phyloP scores from a whole-genome alignment of 208 protist species.

The Porcisia deanei region DNA sequence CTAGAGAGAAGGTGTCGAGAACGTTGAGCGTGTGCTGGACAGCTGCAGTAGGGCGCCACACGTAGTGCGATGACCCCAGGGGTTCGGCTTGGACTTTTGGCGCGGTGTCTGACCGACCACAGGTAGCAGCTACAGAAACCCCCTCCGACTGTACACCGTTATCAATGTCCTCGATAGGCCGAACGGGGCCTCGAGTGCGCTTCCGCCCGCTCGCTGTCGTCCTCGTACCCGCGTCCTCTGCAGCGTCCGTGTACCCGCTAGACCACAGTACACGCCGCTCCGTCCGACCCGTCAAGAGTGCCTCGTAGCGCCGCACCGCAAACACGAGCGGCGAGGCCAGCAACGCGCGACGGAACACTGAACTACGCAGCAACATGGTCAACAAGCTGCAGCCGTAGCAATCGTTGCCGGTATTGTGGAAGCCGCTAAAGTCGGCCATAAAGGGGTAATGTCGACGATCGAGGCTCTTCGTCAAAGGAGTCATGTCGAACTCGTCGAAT shows the following conservation, averaged over 20 bases:
- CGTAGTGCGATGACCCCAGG: neutral
- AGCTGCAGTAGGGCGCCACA: neutral
- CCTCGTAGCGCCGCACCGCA: conserved; percentile 26
- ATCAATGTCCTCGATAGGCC: neutral
- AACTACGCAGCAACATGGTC: conserved; percentile 71
- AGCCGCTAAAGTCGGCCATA: conserved; percentile 63
- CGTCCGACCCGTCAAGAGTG: conserved; percentile 1
- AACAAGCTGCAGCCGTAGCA: conserved; percentile 88
- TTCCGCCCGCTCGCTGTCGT: conserved; percentile 3
- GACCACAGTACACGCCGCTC: conserved; percentile 26
- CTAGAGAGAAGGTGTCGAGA: conserved; percentile 15
- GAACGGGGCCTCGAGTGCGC: neutral
- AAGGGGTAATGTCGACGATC: neutral
- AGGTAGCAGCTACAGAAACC: conserved; percentile 5
- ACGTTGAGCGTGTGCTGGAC: conserved; percentile 17
- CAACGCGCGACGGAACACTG: conserved; percentile 49
- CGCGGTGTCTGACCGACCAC: conserved; percentile 2
- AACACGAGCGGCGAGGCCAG: conserved; percentile 25
- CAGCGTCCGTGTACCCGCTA: conserved; percentile 17
- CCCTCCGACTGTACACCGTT: conserved; percentile 3
- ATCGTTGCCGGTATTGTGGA: conserved; percentile 74
- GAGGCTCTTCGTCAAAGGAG: neutral
- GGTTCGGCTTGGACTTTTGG: neutral
- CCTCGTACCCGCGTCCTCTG: neutral
- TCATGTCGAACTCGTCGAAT: neutral